Conservation (phyloP, 2,329 filamentous ascomycete species). For the Dactylellina cionopaga region DNA sequence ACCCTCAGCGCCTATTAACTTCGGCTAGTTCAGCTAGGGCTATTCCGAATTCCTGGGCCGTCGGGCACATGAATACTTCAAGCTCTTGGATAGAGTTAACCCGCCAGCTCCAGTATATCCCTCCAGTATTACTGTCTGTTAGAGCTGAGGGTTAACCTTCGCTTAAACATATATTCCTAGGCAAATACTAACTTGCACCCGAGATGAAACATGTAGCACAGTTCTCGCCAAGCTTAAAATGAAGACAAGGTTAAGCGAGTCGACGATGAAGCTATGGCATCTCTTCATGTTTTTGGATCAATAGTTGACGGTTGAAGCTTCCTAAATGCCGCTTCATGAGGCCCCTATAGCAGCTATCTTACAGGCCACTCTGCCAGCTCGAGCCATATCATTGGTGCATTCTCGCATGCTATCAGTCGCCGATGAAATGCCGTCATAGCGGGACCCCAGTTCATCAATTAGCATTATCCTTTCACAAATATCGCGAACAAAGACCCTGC, state of each 20-base stretch:
- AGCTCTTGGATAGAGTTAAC: conserved; percentile 6
- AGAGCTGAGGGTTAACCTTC: conserved; percentile 25
- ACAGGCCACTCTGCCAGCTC: conserved; percentile 10
- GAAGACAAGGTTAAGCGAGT: conserved; percentile 48
- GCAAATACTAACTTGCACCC: conserved; percentile 13
- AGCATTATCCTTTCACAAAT: conserved; percentile 16
- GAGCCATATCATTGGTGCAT: conserved; percentile 40
- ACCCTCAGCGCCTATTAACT: background rate
- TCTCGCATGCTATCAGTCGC: conserved; percentile 31
- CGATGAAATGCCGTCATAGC: conserved; percentile 42
- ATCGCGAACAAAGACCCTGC: conserved; percentile 4
- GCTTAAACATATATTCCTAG: conserved; percentile 8
- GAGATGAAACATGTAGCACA: conserved; percentile 37
- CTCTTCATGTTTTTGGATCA: background rate
- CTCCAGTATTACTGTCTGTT: background rate
- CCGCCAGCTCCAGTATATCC: background rate
- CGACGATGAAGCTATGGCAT: conserved; percentile 24
- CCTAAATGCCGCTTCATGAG: conserved; percentile 52
- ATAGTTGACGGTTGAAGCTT: conserved; percentile 37
- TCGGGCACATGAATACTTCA: too few species aligned
- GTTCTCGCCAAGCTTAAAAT: conserved; percentile 46
- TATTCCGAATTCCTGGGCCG: background rate
- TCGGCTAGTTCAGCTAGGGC: background rate
- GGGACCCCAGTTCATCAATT: background rate
- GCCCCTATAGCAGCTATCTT: conserved; percentile 24